Evolutionary conservation across 2,329 filamentous ascomycete genomes (phyloP), one percentile per base, ranked within the genome.

Genomic region (Fusarium sp.): DNA sequence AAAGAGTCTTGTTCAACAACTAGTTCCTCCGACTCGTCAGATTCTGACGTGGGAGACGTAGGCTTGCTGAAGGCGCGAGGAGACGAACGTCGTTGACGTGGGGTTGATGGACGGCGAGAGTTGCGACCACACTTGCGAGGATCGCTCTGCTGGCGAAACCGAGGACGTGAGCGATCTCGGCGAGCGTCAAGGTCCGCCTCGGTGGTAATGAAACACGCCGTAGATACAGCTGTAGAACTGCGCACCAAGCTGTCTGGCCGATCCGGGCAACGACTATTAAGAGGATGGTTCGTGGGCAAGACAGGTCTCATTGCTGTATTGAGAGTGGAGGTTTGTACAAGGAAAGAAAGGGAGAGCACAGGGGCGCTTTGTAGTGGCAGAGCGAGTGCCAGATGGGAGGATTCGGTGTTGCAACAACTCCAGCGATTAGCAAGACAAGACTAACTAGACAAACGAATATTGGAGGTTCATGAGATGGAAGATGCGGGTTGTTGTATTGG

Each of bases 201-300:
- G 15, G 76, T 79, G 15, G 79, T 75, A 58, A 82, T 75, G 69
- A 80, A 79, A 67, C 78, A 82, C n/a, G 76, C 67, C 25, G 80
- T 71, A 44, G 77, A 69, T 13, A 75, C 67, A 32, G 70, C 47
- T 38, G 75, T 71, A 34, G 68, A 60, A 48, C 64, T 60, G 46
- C 69, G 60, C 24, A 58, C 52, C 48, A 76, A 61, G 34, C 60
- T 72, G 56, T 76, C 74, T 22, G 67, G 48, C 52, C 69, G 72
- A 18, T 59, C 67, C 60, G 61, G 57, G 27, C 59, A 51, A 58
- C 70, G 73, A 20, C 48, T 68, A 34, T 70, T 70, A 61, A 72
- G 63, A 62, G 70, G 58, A 46, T 66, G 67, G 38, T 67, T 74
- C 30, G 69, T 58, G 54, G 70, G 59, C 52, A 73, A 69, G 43